Percentiles rank a stretch among this genome's conserved stretches.
These are phyloP conservation scores for Arabidopsis suecica DNA, from an alignment of 345 rosid genomes.

Conservation along the genomic window DNA sequence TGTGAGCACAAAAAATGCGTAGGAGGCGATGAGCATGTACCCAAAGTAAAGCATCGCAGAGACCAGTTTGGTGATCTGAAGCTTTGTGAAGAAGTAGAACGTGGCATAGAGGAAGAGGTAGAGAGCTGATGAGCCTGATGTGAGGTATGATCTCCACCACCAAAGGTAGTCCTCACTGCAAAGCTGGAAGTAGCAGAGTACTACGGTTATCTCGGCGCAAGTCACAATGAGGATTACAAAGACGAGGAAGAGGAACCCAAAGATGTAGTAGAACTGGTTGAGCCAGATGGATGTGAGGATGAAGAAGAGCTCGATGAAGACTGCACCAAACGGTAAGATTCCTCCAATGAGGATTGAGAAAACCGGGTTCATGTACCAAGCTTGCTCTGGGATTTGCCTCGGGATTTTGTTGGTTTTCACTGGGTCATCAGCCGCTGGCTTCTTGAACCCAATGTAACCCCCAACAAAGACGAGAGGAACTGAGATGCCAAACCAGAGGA, in stretches of 20 bases:
- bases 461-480: conserved; percentile 83
- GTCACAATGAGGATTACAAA: conserved; percentile 72
- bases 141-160: conserved; percentile 95
- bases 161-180: conserved; percentile 89
- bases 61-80: conserved; percentile 80
- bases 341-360: conserved; percentile 85
- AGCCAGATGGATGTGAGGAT: conserved; percentile 93
- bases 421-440: conserved; percentile 77
- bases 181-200: conserved; percentile 87
- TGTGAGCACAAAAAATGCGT: conserved; percentile 74
- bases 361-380: conserved; percentile 89
- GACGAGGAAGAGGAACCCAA: conserved; percentile 84
- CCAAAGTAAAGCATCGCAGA: conserved; percentile 77
- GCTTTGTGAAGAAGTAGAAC: conserved; percentile 90
- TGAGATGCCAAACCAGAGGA: conserved; percentile 86
- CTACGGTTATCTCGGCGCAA: conserved; percentile 77
- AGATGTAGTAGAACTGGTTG: conserved; percentile 88
- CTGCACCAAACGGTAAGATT: conserved; percentile 91
- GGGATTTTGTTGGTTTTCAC: conserved; percentile 90
- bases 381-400: conserved; percentile 85
- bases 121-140: conserved; percentile 80
- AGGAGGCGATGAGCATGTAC: conserved; percentile 82
- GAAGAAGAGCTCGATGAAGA: conserved; percentile 87
- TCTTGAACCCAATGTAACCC: conserved; percentile 72
- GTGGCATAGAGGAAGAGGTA: conserved; percentile 83